Conservation (phyloP, 495 filamentous ascomycete genomes). For the Mytilinidion resinicola region DNA sequence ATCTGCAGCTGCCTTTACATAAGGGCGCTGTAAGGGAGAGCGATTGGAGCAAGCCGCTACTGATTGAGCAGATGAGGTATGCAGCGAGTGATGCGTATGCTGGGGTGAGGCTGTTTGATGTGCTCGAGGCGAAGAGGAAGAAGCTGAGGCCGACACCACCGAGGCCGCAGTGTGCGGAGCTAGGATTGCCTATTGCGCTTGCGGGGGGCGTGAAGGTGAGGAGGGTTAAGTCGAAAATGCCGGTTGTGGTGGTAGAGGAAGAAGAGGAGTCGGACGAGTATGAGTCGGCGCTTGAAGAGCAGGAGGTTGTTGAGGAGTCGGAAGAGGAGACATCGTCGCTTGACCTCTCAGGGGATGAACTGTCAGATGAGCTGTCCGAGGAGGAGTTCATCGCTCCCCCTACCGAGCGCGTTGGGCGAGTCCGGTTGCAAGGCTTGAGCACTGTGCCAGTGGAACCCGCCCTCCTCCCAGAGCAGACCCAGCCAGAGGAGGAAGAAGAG, state of each 20-base stretch:
- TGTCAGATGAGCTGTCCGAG: background rate
- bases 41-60: conserved; percentile 31
- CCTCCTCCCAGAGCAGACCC: no score
- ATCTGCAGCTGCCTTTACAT: conserved; percentile 33
- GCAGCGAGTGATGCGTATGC: conserved; percentile 39
- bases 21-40: conserved; percentile 35
- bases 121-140: conserved; percentile 33
- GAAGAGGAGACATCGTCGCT: conserved; percentile 6
- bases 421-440: background rate
- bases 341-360: background rate
- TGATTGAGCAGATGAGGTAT: conserved; percentile 30
- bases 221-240: background rate
- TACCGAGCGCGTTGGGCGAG: background rate
- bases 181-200: conserved; percentile 2
- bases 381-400: background rate
- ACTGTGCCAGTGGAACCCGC: background rate
- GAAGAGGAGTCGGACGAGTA: conserved; percentile 22
- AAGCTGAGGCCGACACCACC: conserved; percentile 33
- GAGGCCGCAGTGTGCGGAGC: conserved; percentile 14
- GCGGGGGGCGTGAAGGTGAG: background rate
- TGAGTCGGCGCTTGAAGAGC: conserved; percentile 21
- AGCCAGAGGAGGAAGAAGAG: no score
- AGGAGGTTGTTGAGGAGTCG: conserved; percentile 1
- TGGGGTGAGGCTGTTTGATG: conserved; percentile 33
- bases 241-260: background rate